Evolutionary conservation across 2,329 filamentous ascomycete species (phyloP), one percentile per base, ranked within the genome.

Genomic region (Cytospora chrysosperma): DNA sequence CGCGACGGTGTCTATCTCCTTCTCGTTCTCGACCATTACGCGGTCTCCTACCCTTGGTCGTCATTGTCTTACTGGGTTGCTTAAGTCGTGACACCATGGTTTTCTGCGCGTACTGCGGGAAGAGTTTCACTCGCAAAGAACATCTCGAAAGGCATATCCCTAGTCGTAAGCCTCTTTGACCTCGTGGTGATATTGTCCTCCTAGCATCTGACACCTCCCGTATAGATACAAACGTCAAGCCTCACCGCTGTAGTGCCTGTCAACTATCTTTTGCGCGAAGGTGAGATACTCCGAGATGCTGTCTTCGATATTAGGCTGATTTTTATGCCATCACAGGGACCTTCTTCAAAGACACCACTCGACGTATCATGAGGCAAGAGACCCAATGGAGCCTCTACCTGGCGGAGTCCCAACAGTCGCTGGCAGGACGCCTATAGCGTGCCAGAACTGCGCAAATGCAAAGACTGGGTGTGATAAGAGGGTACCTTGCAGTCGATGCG

Each of bases 121-220:
- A 81, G 73, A 75, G 73, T 68, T 85, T 85, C 71, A 83, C 81
- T 56, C 77, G 82, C 68, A 84, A 84, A 70, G 82, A 85, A 68
- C 82, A 85, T 69, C 72, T 84, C n/a, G 82, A 85, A 68, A 78
- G 82, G 67, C 82, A 84, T 65, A 77, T 85, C 49, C 81, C 81
- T 12, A 81, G 71, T 61, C 82, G 82, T 84, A 70, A 74, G 81
- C 73, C 56, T 56, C 5, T 37, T 9, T 19, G 21, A 12, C n/a
- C 15, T 24, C n/a, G 7, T 32, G 56, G 51, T 10, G 49, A 28
- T 32, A 32, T 9, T n/a, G 24, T 6, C 10, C 40, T 19, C 3
- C 34, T 59, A 26, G 19, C 49, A 43, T 60, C 68, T 72, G 40
- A 70, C 62, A 47, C 17, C 37, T 2, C 19, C 37, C 27, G 28